These are phyloP conservation scores for Corylus americana DNA, from an alignment of 306 rosid species.

Conservation along the genomic window DNA sequence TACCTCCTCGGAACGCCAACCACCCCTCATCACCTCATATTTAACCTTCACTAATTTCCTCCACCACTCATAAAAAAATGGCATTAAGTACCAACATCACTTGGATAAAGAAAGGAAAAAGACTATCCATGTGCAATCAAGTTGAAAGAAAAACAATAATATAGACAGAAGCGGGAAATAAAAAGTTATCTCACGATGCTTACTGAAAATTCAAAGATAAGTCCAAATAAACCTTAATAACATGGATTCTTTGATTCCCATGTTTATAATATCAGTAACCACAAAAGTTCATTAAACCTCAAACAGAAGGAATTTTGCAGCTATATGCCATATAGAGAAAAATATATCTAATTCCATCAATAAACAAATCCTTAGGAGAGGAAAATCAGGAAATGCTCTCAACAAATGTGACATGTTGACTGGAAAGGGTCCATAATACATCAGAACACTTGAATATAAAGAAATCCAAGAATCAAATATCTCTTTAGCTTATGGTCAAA, in stretches of 20 bases:
- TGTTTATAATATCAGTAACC: not conserved
- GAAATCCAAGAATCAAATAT: no score
- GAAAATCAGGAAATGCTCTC: not conserved
- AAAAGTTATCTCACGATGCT: not conserved
- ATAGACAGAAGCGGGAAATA: not conserved
- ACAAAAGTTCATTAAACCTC: not conserved
- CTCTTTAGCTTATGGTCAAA: not conserved
- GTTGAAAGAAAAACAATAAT: not conserved
- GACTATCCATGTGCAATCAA: not conserved
- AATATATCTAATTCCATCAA: not conserved
- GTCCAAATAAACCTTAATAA: not conserved
- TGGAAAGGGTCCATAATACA: not conserved
- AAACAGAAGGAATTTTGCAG: not conserved
- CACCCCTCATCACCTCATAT: no score
- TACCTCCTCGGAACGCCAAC: no score
- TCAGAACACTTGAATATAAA: no score
- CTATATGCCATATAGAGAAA: not conserved
- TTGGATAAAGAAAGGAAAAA: not conserved
- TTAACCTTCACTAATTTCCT: no score
- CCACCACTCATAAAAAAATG: not conserved
- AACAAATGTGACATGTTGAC: not conserved
- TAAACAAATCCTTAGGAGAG: not conserved
- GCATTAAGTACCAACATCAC: not conserved
- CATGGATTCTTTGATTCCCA: not conserved
- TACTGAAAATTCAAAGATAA: not conserved